Evolutionary conservation across 257 asterid genomes (phyloP).

Genomic region (Apocynum venetum): DNA sequence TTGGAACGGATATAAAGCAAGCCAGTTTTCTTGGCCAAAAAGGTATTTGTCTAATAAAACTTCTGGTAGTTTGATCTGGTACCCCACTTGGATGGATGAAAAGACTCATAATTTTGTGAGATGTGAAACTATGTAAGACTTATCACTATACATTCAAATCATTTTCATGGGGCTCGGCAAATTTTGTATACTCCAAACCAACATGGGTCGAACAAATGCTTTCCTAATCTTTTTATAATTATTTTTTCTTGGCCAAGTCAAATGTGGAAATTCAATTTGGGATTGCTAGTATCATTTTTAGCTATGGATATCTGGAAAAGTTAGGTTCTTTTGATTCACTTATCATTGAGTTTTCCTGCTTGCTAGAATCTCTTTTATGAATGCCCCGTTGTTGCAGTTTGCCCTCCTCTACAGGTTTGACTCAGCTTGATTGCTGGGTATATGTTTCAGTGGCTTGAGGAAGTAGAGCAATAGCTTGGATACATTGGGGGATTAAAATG

Average conservation of each 20-base stretch:
- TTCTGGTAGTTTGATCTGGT: not conserved
- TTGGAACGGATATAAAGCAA: conserved; percentile 93
- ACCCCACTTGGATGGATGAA: not conserved
- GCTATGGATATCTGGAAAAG: not conserved
- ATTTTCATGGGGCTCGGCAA: not conserved
- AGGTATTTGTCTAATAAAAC: conserved; percentile 45
- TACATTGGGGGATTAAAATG: not conserved
- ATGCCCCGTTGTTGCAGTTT: not conserved
- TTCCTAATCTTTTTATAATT: too few species aligned
- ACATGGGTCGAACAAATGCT: too few species aligned
- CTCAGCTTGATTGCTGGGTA: not conserved
- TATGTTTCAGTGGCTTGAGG: not conserved
- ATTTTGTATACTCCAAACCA: not conserved
- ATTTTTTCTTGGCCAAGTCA: not conserved
- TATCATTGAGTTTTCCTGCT: not conserved
- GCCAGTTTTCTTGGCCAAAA: conserved; percentile 93
- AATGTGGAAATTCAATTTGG: not conserved
- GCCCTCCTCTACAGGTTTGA: too few species aligned
- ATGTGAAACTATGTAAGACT: not conserved
- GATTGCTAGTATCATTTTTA: not conserved
- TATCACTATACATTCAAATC: not conserved
- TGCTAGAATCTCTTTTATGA: not conserved
- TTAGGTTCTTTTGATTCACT: not conserved
- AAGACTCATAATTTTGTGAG: not conserved
- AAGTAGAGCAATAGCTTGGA: not conserved